Evolutionary conservation across 2,329 filamentous ascomycete genomes (phyloP).

Genomic region (Colletotrichum phormii): DNA sequence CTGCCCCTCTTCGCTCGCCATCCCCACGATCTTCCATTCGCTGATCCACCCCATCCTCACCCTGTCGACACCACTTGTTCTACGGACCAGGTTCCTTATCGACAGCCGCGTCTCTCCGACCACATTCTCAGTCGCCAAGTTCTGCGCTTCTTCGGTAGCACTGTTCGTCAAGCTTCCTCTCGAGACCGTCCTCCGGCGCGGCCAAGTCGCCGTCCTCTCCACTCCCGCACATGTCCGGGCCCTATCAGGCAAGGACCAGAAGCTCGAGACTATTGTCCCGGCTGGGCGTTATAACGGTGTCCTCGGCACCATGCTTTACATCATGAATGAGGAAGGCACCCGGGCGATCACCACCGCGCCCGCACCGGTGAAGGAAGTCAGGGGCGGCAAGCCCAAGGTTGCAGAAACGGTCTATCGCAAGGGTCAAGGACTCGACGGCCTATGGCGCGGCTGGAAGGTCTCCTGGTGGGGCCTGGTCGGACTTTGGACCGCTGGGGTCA

Average conservation of each 20-base stretch:
- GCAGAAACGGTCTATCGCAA: constrained; percentile 61
- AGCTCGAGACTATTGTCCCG: constrained; percentile 80
- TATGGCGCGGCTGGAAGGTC: constrained; percentile 82
- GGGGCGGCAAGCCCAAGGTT: constrained; percentile 46
- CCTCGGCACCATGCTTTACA: constrained; percentile 90
- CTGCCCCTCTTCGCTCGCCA: constrained; percentile 76
- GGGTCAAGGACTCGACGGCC: constrained; percentile 75
- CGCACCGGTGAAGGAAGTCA: constrained; percentile 46
- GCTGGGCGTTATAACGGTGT: constrained; percentile 87
- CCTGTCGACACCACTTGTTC: constrained; percentile 83
- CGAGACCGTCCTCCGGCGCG: constrained; percentile 90
- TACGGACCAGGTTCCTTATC: constrained; percentile 86
- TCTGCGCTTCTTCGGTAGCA: constrained; percentile 82
- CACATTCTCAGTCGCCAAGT: constrained; percentile 84
- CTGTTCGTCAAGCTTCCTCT: constrained; percentile 89
- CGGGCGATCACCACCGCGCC: constrained; percentile 55
- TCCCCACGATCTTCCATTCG: constrained; percentile 89
- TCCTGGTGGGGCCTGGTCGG: constrained; percentile 83
- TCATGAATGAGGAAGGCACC: constrained; percentile 84
- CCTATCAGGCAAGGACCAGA: constrained; percentile 52
- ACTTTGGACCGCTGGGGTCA: constrained; percentile 76
- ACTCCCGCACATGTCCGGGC: constrained; percentile 64
- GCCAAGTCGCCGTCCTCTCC: constrained; percentile 80
- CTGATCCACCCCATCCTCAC: constrained; percentile 86
- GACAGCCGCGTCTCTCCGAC: constrained; percentile 85